These are phyloP conservation scores for Daldinia sp. DNA, from an alignment of 2,329 filamentous ascomycete genomes.

Conservation along the genomic window DNA sequence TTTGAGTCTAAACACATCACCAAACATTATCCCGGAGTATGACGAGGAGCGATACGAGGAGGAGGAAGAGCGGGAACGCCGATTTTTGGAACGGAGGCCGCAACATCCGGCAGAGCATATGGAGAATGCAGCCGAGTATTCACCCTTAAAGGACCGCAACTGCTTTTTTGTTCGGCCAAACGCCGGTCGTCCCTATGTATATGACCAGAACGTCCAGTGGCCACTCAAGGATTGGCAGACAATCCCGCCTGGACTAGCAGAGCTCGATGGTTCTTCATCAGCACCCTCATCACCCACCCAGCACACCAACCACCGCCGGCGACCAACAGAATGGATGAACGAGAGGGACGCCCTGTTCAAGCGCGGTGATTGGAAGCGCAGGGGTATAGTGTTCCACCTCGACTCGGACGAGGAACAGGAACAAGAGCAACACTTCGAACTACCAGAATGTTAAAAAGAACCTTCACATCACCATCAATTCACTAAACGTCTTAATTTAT, in stretches of 20 bases:
- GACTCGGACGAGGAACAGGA: slow-evolving; percentile 43
- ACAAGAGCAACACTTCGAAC: slow-evolving; percentile 50
- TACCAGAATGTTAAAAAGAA: slow-evolving; percentile 41
- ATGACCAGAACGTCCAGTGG: slow-evolving; percentile 50
- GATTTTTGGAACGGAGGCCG: slow-evolving; percentile 11
- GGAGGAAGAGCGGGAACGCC: slow-evolving; percentile 46
- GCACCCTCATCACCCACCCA: slow-evolving; percentile 34
- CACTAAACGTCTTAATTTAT: slow-evolving; percentile 5
- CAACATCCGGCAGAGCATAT: slow-evolving; percentile 40
- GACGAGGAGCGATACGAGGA: slow-evolving; percentile 45
- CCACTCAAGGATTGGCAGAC: slow-evolving; percentile 53
- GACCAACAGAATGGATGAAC: slow-evolving; percentile 48
- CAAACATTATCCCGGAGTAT: slow-evolving; percentile 46
- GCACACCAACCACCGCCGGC: slow-evolving; percentile 39
- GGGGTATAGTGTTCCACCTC: slow-evolving; percentile 52
- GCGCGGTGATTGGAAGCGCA: slow-evolving; percentile 52
- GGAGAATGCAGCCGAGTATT: slow-evolving; percentile 45
- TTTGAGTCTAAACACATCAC: slow-evolving; percentile 50
- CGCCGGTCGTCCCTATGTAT: slow-evolving; percentile 46
- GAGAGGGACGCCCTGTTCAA: slow-evolving; percentile 49
- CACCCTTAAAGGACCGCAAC: slow-evolving; percentile 47
- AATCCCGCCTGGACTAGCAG: slow-evolving; percentile 46
- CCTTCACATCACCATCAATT: not conserved
- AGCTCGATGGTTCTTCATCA: slow-evolving; percentile 39
- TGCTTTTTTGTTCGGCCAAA: slow-evolving; percentile 46